These are phyloP conservation scores for Polymyxa betae DNA, from an alignment of 208 protist species.

Conservation along the genomic window DNA sequence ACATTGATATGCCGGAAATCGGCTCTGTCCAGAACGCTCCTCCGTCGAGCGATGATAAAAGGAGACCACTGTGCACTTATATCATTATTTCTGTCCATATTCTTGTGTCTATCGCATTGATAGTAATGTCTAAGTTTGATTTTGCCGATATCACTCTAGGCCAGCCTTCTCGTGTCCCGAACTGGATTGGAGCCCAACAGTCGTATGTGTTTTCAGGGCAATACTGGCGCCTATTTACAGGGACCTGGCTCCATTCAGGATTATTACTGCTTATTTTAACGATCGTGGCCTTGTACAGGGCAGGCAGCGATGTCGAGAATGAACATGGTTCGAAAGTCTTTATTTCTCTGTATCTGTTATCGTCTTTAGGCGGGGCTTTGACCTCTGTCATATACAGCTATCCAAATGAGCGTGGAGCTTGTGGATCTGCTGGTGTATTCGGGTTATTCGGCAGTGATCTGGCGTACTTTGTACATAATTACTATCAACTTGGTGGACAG, in stretches of 20 bases:
- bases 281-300: not conserved
- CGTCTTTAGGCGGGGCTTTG: not conserved
- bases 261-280: not conserved
- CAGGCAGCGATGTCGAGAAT: not conserved
- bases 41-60: too few species aligned
- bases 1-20: too few species aligned
- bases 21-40: too few species aligned
- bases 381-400: not conserved
- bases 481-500: not conserved
- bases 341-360: not conserved
- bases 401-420: not conserved
- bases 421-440: not conserved
- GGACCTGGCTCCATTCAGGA: not conserved
- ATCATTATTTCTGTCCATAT: too few species aligned
- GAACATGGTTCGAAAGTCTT: not conserved
- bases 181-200: too few species aligned
- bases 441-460: not conserved
- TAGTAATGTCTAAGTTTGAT: too few species aligned
- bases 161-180: too few species aligned
- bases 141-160: too few species aligned
- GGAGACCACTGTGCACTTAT: too few species aligned
- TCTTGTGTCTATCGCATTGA: too few species aligned
- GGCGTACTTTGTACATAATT: not conserved
- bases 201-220: too few species aligned
- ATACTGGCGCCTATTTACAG: not conserved